phyloP scores from a whole-genome alignment of 306 rosid species.

The Dicorynia guianensis region DNA sequence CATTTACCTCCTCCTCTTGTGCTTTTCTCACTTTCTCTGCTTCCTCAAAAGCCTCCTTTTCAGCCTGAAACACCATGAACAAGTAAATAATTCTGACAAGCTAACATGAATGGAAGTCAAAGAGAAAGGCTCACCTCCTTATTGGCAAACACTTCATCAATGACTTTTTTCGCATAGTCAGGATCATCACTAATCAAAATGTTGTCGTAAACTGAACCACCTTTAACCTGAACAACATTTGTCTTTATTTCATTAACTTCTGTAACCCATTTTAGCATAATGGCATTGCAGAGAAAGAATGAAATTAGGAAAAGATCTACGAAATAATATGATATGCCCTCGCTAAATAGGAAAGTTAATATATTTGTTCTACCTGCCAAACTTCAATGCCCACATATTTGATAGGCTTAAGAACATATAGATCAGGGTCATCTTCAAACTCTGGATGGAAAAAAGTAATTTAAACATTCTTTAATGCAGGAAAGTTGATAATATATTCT shows the following conservation, averaged over 20 bases:
- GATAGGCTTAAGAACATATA: conserved; percentile 68
- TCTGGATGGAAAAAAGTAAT: conserved; percentile 45
- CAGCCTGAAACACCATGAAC: conserved; percentile 57
- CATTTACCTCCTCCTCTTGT: conserved; percentile 81
- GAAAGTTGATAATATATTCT: conserved; percentile 12
- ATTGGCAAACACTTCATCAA: conserved; percentile 57
- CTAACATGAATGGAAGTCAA: conserved; percentile 30
- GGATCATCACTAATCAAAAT: conserved; percentile 65
- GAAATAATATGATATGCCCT: conserved; percentile 17
- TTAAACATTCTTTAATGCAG: conserved; percentile 18
- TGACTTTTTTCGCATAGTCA: conserved; percentile 65
- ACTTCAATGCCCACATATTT: conserved; percentile 66
- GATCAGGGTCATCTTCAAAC: conserved; percentile 69
- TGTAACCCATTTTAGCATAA: conserved; percentile 32
- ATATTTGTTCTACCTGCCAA: conserved; percentile 62
- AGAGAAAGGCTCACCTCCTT: conserved; percentile 55
- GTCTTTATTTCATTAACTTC: conserved; percentile 9
- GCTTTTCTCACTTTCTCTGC: conserved; percentile 85
- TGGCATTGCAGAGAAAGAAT: not conserved
- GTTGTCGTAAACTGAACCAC: conserved; percentile 65
- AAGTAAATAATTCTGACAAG: conserved; percentile 24
- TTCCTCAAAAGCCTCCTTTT: conserved; percentile 88
- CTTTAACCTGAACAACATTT: conserved; percentile 62
- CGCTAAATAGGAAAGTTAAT: conserved; percentile 16
- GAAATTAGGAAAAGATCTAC: not conserved